These are phyloP conservation scores for Verticillium dahliae DNA, from an alignment of 2,329 filamentous ascomycete species.

Conservation along the genomic window DNA sequence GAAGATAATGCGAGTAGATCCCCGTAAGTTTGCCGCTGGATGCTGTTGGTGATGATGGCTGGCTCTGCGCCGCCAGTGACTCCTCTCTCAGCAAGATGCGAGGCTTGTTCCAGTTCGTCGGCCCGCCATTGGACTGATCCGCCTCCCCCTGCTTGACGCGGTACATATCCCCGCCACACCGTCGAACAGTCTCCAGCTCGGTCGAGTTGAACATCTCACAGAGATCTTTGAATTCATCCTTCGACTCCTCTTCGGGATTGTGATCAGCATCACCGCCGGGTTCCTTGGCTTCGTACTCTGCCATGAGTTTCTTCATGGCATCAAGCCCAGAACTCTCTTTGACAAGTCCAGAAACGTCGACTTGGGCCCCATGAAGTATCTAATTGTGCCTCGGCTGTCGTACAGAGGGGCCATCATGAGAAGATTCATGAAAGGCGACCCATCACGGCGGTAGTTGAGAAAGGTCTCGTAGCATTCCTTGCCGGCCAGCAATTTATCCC, in stretches of 20 bases:
- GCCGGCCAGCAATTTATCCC: slow-evolving; percentile 54
- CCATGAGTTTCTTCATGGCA: slow-evolving; percentile 44
- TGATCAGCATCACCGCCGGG: slow-evolving; percentile 17
- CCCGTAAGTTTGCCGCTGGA: slow-evolving; percentile 26
- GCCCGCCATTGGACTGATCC: slow-evolving; percentile 12
- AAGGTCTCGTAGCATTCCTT: slow-evolving; percentile 68
- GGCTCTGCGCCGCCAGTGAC: slow-evolving; percentile 10
- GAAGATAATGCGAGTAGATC: slow-evolving; percentile 53
- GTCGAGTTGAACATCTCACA: slow-evolving; percentile 63
- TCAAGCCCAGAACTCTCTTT: slow-evolving; percentile 61
- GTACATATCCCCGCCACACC: slow-evolving; percentile 59
- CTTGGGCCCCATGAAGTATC: slow-evolving; percentile 68
- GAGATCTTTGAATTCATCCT: slow-evolving; percentile 59
- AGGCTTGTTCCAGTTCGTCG: slow-evolving; percentile 28
- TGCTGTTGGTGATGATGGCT: background rate
- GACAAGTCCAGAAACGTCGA: slow-evolving; percentile 63
- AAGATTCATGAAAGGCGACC: slow-evolving; percentile 71
- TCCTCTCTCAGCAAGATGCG: slow-evolving; percentile 33
- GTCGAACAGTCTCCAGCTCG: slow-evolving; percentile 59
- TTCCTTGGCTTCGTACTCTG: slow-evolving; percentile 22
- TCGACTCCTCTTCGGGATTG: slow-evolving; percentile 20
- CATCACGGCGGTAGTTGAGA: slow-evolving; percentile 72
- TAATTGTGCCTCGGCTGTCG: slow-evolving; percentile 58
- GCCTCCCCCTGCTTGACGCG: slow-evolving; percentile 33
- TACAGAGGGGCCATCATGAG: slow-evolving; percentile 67